Percentiles rank a stretch among this genome's conserved stretches.
Evolutionary conservation across 345 rosid species (phyloP).

Genomic region (Firmiana major): DNA sequence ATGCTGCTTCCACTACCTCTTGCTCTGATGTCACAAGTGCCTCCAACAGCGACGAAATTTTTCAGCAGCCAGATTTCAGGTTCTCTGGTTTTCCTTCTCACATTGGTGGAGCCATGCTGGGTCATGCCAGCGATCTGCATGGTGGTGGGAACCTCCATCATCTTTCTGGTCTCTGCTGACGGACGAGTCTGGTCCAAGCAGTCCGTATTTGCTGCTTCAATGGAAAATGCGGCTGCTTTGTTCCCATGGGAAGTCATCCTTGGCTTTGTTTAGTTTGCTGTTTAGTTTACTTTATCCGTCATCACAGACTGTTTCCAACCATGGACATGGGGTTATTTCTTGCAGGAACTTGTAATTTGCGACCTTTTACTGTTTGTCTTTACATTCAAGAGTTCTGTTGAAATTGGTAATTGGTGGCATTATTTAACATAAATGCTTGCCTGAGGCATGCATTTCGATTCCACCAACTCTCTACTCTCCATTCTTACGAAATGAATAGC

Average conservation of each 20-base stretch:
- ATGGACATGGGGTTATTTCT: conserved; percentile 1
- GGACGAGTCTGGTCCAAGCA: conserved; percentile 28
- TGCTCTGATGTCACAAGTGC: conserved; percentile 47
- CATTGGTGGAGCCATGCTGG: conserved; percentile 25
- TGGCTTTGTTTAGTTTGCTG: conserved; percentile 56
- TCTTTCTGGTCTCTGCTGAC: conserved; percentile 29
- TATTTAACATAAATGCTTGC: not conserved
- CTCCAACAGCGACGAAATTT: conserved; percentile 40
- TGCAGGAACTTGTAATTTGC: not conserved
- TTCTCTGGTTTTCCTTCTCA: conserved; percentile 47
- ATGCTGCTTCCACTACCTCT: conserved; percentile 41
- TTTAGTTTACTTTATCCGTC: conserved; percentile 11
- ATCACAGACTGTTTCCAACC: not conserved
- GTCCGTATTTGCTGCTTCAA: conserved; percentile 18
- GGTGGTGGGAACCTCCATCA: conserved; percentile 43
- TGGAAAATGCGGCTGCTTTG: conserved; percentile 34
- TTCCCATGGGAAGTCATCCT: conserved; percentile 92
- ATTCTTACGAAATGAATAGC: not conserved
- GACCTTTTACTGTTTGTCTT: not conserved
- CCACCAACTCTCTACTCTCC: not conserved
- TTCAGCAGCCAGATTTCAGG: conserved; percentile 47
- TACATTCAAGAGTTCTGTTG: not conserved
- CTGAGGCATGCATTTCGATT: not conserved
- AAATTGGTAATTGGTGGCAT: not conserved
- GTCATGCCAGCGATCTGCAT: conserved; percentile 32